Base-by-base conservation (phyloP, 306 rosid species). In the Sphenostylis stenocarpa region DNA sequence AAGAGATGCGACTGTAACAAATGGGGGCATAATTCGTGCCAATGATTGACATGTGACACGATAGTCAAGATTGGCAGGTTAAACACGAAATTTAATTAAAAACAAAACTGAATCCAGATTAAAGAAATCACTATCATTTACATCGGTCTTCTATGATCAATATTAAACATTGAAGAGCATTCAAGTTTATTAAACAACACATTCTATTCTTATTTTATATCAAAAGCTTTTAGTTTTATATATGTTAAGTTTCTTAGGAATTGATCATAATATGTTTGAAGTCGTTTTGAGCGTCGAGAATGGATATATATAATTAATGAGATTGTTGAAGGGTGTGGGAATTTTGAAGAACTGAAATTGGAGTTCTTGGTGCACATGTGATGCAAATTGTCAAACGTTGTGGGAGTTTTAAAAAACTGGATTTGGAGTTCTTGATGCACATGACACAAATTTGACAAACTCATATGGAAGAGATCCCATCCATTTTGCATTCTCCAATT, bases 401-500 rank as follows among this genome's bases (percentile, higher is more conserved):
- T 47, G 28, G 13, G 10, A 5, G 2, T 15, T 74, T 16, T 47
- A 62, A 67, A 61, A 67, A 72, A 48, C 67, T 65, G 58, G 80
- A 78, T 34, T 82, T 74, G 85, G 73, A 70, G 94, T 52, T 77
- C 62, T 73, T 45, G 77, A 77, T 61, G 79, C 93, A 88, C 91
- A 81, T 84, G 96, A 83, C 80, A 64, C 66, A 52, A 47, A 84
- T 38, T 70, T 83, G 84, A 81, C 85, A 86, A 60, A 82, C 89
- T 49, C 90, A 81, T 87, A 86, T 84, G 91, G 81, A 73, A 74
- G 72, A 77, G 91, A 89, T 87, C 88, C 84, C 88, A 81, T 83
- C 84, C 57, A 38, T 38, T 16, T 61, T 67, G 39, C 72, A 57
- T 53, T 43, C 72, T 83, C 82, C 88, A 84, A 26, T 26, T 26